Evolutionary conservation across 2,329 filamentous ascomycete species (phyloP).

Genomic region (Clarireedia sp.): DNA sequence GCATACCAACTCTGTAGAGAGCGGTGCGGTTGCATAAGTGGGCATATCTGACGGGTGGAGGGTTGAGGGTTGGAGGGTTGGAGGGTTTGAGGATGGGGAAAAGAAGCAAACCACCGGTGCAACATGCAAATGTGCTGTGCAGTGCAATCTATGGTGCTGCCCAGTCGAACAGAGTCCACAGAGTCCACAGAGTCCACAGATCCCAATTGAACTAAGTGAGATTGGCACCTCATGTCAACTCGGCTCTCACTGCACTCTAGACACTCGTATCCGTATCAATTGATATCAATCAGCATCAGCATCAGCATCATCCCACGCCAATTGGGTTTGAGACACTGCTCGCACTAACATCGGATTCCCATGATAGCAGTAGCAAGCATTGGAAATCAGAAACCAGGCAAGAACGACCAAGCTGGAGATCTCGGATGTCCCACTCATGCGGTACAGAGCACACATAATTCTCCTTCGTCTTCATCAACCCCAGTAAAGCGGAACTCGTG

Average conservation of each 20-base stretch:
- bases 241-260: background rate
- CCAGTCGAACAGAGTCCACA: background rate
- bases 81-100: background rate
- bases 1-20: background rate
- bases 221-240: background rate
- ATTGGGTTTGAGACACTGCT: constrained; percentile 4
- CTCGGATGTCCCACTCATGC: no score
- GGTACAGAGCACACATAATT: no score
- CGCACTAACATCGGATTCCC: background rate
- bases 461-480: no score
- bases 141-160: no score
- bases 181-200: background rate
- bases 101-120: background rate
- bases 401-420: no score
- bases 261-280: constrained; percentile 3
- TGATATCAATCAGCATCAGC: background rate
- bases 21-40: background rate
- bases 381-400: no score
- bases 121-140: no score
- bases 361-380: background rate
- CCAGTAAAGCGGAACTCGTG: no score
- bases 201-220: background rate
- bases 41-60: background rate
- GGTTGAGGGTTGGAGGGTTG: background rate
- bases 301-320: background rate